Percentiles rank a stretch among this genome's conserved stretches.
These are phyloP conservation scores for Rhodomyrtus tomentosa DNA, from an alignment of 345 rosid genomes.

Conservation along the genomic window DNA sequence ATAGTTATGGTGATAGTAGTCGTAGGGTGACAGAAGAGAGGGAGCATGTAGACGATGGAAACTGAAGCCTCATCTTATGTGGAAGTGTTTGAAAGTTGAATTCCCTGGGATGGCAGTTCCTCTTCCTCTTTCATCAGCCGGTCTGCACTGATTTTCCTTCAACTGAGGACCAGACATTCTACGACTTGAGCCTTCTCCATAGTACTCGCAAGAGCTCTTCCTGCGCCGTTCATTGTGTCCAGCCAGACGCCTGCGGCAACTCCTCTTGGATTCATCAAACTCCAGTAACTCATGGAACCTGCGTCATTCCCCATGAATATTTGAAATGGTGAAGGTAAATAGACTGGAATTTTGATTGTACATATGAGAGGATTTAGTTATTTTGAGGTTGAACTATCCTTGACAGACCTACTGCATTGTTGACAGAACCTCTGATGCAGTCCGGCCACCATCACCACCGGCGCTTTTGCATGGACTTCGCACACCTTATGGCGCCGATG, in stretches of 20 bases:
- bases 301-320: background rate
- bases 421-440: slow-evolving; percentile 75
- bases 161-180: slow-evolving; percentile 14
- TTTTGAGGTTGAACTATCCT: background rate
- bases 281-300: slow-evolving; percentile 61
- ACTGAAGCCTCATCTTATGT: slow-evolving; percentile 28
- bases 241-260: slow-evolving; percentile 66
- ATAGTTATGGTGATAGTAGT: background rate
- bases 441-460: slow-evolving; percentile 43
- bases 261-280: slow-evolving; percentile 78
- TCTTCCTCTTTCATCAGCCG: slow-evolving; percentile 22
- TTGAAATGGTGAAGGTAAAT: background rate
- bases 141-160: slow-evolving; percentile 26
- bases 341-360: background rate
- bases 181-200: slow-evolving; percentile 48
- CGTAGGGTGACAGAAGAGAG: slow-evolving; percentile 73
- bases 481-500: slow-evolving; percentile 85
- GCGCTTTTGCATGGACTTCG: slow-evolving; percentile 72
- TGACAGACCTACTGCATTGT: slow-evolving; percentile 85
- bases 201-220: slow-evolving; percentile 40
- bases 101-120: slow-evolving; percentile 20
- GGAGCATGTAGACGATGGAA: slow-evolving; percentile 25
- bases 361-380: background rate
- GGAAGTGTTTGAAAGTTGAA: slow-evolving; percentile 22
- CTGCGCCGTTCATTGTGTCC: slow-evolving; percentile 83